phyloP scores from a whole-genome alignment of 768 basidiomycete species.

The Pisolithus tinctorius region DNA sequence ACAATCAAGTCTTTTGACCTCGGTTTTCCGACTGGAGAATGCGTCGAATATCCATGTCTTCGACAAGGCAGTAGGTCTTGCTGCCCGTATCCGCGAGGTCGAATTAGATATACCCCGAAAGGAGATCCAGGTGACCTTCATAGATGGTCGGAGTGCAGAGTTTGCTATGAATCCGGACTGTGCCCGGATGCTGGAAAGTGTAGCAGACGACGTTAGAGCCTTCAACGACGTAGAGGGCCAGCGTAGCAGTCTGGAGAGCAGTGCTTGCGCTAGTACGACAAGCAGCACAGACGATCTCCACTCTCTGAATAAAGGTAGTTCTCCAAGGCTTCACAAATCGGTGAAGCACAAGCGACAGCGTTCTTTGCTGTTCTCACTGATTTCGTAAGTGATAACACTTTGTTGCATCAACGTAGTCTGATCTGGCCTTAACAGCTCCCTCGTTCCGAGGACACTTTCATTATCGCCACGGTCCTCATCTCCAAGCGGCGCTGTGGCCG shows the following conservation, averaged over 20 bases:
- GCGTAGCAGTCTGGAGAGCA: constrained; percentile 26
- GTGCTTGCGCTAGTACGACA: constrained; percentile 12
- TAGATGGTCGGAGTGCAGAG: constrained; percentile 47
- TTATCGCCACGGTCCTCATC: constrained; percentile 14
- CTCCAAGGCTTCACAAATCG: constrained; percentile 27
- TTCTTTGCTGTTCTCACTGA: constrained; percentile 63
- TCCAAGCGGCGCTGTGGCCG: constrained; percentile 12
- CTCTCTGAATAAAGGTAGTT: constrained; percentile 1
- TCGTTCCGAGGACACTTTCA: constrained; percentile 28
- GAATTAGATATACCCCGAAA: constrained; percentile 47
- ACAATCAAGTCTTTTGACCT: constrained; percentile 43
- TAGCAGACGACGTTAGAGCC: constrained; percentile 47
- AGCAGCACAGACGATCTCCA: constrained; percentile 15
- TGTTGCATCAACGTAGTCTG: constrained; percentile 1
- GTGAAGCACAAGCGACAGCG: constrained; percentile 62
- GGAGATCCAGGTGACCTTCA: constrained; percentile 46
- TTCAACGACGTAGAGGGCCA: constrained; percentile 32
- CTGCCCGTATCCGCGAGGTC: constrained; percentile 51
- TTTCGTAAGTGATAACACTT: constrained; percentile 37
- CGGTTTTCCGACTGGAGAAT: constrained; percentile 45
- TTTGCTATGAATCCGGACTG: constrained; percentile 42
- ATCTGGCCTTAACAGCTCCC: constrained; percentile 13
- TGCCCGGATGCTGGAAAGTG: constrained; percentile 39
- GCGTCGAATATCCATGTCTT: constrained; percentile 50
- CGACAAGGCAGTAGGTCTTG: constrained; percentile 53